Evolutionary conservation across 2,329 filamentous ascomycete species (phyloP).

Genomic region (Knoxdaviesia proteae): DNA sequence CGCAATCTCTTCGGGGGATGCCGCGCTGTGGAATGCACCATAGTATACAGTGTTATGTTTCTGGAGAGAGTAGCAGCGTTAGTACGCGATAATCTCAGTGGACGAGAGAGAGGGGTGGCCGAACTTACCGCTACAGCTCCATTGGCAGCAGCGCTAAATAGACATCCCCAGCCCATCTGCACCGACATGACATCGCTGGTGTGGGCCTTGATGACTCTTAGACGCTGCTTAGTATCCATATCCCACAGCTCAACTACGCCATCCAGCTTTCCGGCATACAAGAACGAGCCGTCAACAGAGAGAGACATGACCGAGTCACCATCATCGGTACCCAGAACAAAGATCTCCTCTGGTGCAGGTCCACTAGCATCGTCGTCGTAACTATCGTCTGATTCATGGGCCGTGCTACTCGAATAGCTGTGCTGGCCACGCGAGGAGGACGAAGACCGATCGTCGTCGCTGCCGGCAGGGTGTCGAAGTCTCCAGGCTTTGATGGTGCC

Average conservation of each 20-base stretch:
- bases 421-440: slow-evolving; percentile 1
- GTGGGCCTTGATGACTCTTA: slow-evolving; percentile 68
- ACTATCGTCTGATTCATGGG: slow-evolving; percentile 1
- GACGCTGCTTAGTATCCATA: slow-evolving; percentile 74
- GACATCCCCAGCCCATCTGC: slow-evolving; percentile 62
- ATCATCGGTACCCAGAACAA: slow-evolving; percentile 39
- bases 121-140: slow-evolving; percentile 59
- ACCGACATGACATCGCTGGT: slow-evolving; percentile 70
- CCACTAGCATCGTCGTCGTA: slow-evolving; percentile 21
- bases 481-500: slow-evolving; percentile 91
- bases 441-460: slow-evolving; percentile 7
- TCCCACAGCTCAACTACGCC: slow-evolving; percentile 94
- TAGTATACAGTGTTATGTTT: slow-evolving; percentile 49
- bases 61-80: slow-evolving; percentile 13
- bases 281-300: slow-evolving; percentile 70
- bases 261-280: slow-evolving; percentile 75
- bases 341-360: slow-evolving; percentile 47
- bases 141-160: slow-evolving; percentile 77
- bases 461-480: slow-evolving; percentile 5
- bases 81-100: background rate
- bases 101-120: background rate
- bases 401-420: too few species aligned
- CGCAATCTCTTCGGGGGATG: slow-evolving; percentile 32
- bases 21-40: slow-evolving; percentile 28
- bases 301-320: slow-evolving; percentile 53